phyloP scores from a whole-genome alignment of 371 early-diverging fungal species.

The Parasitella parasitica region DNA sequence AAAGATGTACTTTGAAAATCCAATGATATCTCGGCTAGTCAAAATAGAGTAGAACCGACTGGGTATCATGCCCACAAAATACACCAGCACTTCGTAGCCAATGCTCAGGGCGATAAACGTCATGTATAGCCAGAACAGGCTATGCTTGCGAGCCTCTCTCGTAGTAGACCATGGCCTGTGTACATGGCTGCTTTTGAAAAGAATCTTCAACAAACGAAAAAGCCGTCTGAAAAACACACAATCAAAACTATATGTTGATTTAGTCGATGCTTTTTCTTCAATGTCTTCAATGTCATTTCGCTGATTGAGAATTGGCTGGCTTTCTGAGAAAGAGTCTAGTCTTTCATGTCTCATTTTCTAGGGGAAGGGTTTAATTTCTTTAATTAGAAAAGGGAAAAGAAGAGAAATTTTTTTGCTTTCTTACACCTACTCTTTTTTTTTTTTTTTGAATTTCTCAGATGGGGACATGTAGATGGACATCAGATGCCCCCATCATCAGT shows the following conservation, averaged over 20 bases:
- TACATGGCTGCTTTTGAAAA: slow-evolving; percentile 27
- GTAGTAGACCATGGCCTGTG: slow-evolving; percentile 20
- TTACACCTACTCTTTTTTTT: not conserved
- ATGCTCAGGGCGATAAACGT: slow-evolving; percentile 44
- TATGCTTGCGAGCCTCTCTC: slow-evolving; percentile 26
- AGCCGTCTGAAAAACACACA: slow-evolving; percentile 49
- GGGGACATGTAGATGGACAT: not conserved
- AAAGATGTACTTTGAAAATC: slow-evolving; percentile 55
- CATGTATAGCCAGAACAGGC: slow-evolving; percentile 50
- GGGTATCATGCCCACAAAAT: slow-evolving; percentile 71
- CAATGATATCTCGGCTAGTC: slow-evolving; percentile 55
- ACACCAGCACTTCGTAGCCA: slow-evolving; percentile 62
- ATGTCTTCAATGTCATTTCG: not conserved
- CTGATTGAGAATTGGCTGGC: slow-evolving; percentile 6
- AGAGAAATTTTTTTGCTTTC: not conserved
- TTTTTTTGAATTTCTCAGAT: not conserved
- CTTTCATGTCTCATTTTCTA: not conserved
- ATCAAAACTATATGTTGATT: slow-evolving; percentile 42
- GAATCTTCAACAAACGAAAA: slow-evolving; percentile 36
- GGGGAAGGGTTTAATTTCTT: not conserved
- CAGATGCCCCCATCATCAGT: not conserved
- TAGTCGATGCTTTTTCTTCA: not conserved
- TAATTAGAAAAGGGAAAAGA: not conserved
- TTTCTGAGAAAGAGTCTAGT: slow-evolving; percentile 3
- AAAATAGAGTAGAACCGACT: slow-evolving; percentile 74